Evolutionary conservation across 2,329 filamentous ascomycete genomes (phyloP).

Genomic region (Nakataea oryzae): DNA sequence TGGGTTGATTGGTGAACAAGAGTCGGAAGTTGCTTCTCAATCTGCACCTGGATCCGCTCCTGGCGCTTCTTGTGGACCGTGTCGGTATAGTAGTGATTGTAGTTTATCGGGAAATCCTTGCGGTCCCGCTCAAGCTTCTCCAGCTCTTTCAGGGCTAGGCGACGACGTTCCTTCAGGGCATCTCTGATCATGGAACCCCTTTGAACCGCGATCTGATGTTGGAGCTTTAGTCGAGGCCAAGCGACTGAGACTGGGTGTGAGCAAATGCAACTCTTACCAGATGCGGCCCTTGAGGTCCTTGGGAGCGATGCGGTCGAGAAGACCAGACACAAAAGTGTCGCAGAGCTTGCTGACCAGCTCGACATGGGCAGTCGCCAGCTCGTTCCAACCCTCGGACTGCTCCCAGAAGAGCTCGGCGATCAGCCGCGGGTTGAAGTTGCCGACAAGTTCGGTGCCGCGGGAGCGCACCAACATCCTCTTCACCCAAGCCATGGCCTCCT

Average conservation of each 20-base stretch:
- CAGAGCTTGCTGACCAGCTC: not conserved
- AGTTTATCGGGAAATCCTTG: not conserved
- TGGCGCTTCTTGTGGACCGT: not conserved
- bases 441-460: constrained; percentile 22
- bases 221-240: not conserved
- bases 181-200: not conserved
- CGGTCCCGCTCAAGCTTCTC: not conserved
- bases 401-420: constrained; percentile 20
- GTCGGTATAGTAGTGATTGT: not conserved
- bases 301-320: not conserved
- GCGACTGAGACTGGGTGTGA: not conserved
- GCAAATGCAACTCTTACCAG: not conserved
- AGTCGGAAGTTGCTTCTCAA: too few species aligned
- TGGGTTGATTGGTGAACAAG: too few species aligned
- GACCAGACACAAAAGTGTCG: not conserved
- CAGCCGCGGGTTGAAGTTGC: constrained; percentile 22
- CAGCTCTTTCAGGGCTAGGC: not conserved
- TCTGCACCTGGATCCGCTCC: too few species aligned
- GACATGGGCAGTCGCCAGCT: not conserved
- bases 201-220: not conserved
- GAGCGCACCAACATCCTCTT: constrained; percentile 14
- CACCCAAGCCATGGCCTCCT: constrained; percentile 12
- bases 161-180: not conserved
- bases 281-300: not conserved
- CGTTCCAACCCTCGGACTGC: constrained; percentile 20